phyloP scores from a whole-genome alignment of 352 stramenopile species.

The Pythium aquatile region DNA sequence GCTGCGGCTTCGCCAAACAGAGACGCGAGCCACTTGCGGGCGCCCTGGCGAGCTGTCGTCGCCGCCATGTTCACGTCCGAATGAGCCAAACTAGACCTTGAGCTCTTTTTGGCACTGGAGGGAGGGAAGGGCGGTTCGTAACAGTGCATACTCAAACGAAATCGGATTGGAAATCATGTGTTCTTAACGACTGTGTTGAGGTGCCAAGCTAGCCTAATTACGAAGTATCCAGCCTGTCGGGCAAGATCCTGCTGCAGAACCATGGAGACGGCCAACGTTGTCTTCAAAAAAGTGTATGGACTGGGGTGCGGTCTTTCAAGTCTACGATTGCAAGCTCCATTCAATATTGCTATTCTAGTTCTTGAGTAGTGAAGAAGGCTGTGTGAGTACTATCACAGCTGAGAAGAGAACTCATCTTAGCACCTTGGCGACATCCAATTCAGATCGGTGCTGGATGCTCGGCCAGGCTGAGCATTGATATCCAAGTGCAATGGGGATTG shows the following conservation, averaged over 20 bases:
- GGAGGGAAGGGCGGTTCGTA: conserved; percentile 5
- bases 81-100: background rate
- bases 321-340: too few species aligned
- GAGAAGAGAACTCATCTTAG: too few species aligned
- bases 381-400: too few species aligned
- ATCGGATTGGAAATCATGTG: background rate
- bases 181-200: background rate
- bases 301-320: too few species aligned
- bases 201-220: background rate
- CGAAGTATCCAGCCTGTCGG: too few species aligned
- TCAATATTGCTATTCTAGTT: too few species aligned
- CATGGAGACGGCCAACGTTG: too few species aligned
- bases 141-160: conserved; percentile 13
- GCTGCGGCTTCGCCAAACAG: conserved; percentile 60
- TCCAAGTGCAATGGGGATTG: too few species aligned
- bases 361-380: too few species aligned
- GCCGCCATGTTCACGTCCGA: conserved; percentile 37
- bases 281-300: background rate
- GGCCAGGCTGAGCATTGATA: too few species aligned
- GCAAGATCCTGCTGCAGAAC: background rate
- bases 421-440: too few species aligned
- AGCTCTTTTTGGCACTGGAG: conserved; percentile 2
- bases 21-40: conserved; percentile 80
- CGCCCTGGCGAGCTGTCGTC: conserved; percentile 46
- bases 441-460: too few species aligned